Conservation (phyloP, 805 yeast species). For the Clavispora phyllophila region DNA sequence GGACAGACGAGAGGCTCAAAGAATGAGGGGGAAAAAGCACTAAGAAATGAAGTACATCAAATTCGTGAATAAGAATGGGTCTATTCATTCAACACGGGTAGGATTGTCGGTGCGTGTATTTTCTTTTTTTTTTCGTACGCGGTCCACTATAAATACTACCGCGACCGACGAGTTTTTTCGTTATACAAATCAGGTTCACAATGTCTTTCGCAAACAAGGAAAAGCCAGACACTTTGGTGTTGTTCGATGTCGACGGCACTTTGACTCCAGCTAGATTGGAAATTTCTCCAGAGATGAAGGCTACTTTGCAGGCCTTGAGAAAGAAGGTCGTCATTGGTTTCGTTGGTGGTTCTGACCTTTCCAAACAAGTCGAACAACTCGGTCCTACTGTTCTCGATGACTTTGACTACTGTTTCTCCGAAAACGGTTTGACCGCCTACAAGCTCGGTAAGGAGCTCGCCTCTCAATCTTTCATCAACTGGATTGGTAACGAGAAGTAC, state of each 20-base stretch:
- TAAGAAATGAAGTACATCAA: no score
- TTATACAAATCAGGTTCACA: constrained; percentile 3
- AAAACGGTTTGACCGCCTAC: constrained; percentile 98
- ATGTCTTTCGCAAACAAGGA: constrained; percentile 70
- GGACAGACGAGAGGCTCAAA: no score
- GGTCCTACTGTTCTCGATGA: constrained; percentile 71
- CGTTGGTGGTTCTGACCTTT: constrained; percentile 95
- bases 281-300: constrained; percentile 72
- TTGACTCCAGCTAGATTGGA: constrained; percentile 92
- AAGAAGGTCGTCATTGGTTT: constrained; percentile 93
- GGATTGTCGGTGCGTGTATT: background rate
- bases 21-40: no score
- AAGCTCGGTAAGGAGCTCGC: constrained; percentile 83
- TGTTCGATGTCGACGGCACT: constrained; percentile 98
- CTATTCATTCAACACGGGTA: background rate
- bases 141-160: constrained; percentile 1
- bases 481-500: constrained; percentile 96
- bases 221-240: constrained; percentile 80
- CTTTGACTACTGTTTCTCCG: constrained; percentile 94
- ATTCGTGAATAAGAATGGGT: no score
- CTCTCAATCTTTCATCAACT: constrained; percentile 87
- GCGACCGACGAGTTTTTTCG: constrained; percentile 3
- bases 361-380: constrained; percentile 93
- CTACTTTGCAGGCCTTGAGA: constrained; percentile 68
- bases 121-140: constrained; percentile 1